Conservation (phyloP, 371 early-diverging fungal genomes). For the Zychaea mexicana region DNA sequence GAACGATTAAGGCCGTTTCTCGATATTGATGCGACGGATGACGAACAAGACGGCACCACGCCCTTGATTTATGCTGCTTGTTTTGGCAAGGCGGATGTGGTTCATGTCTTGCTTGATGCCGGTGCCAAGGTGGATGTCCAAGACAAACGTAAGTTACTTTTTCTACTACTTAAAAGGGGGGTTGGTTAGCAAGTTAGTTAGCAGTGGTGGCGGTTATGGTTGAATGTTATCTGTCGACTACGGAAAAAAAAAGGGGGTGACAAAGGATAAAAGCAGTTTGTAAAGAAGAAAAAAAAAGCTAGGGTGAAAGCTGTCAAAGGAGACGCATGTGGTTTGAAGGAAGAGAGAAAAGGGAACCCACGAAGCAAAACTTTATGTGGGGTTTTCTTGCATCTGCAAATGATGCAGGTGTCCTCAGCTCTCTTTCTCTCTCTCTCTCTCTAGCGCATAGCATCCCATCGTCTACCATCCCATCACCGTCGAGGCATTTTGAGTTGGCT, state of each 20-base stretch:
- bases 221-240: too few relatives aligned
- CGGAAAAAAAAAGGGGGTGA: too few relatives aligned
- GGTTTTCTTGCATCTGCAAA: too few relatives aligned
- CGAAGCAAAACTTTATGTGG: constrained; percentile 9
- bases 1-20: constrained; percentile 57
- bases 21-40: constrained; percentile 75
- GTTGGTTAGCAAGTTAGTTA: not conserved
- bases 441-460: too few relatives aligned
- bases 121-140: constrained; percentile 73
- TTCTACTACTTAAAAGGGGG: not conserved
- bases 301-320: too few relatives aligned
- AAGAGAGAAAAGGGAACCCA: not conserved
- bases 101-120: constrained; percentile 60
- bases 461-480: not conserved
- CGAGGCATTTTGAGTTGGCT: too few relatives aligned
- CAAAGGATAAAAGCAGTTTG: too few relatives aligned
- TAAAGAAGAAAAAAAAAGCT: too few relatives aligned
- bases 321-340: too few relatives aligned
- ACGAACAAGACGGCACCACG: constrained; percentile 67
- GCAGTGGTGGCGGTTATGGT: too few relatives aligned
- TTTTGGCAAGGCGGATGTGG: constrained; percentile 75
- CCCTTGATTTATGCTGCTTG: constrained; percentile 84
- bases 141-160: constrained; percentile 68
- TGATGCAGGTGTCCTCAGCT: too few relatives aligned
- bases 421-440: too few relatives aligned